These are phyloP conservation scores for Hymenoscyphus fraxineus DNA, from an alignment of 2,329 filamentous ascomycete genomes.

Conservation along the genomic window DNA sequence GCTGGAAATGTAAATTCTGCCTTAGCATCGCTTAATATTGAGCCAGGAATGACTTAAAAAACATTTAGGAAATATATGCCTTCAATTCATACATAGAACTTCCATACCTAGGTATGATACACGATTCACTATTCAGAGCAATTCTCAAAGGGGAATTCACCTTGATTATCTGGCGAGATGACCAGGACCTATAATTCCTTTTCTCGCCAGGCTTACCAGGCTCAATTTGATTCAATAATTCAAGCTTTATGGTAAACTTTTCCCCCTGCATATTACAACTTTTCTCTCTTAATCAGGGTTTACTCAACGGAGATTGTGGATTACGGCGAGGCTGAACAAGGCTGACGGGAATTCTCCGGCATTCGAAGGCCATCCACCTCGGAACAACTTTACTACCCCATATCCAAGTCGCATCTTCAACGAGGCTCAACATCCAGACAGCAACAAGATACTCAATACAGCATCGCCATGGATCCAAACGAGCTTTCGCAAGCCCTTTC, in stretches of 20 bases:
- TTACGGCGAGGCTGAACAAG: constrained; percentile 1
- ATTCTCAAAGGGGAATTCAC: too few species aligned
- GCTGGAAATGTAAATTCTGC: not conserved
- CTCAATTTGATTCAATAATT: not conserved
- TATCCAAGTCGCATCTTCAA: not conserved
- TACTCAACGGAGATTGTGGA: not conserved
- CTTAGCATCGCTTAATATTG: too few species aligned
- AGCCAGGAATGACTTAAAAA: too few species aligned
- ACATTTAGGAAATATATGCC: too few species aligned
- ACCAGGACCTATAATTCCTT: too few species aligned
- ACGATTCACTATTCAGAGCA: not conserved
- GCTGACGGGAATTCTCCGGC: not conserved
- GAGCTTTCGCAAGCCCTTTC: constrained; percentile 3
- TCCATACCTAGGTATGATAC: not conserved
- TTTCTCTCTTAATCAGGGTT: not conserved
- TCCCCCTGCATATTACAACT: not conserved
- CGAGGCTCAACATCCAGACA: not conserved
- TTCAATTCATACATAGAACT: not conserved
- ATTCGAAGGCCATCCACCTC: not conserved
- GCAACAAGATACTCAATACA: not conserved
- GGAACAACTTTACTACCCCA: not conserved
- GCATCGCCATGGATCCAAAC: constrained; percentile 4
- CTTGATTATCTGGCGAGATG: too few species aligned
- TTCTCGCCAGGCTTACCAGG: not conserved
- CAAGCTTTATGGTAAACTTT: too few species aligned